Conservation (phyloP, 345 rosid species). For the Melaleuca alternifolia region DNA sequence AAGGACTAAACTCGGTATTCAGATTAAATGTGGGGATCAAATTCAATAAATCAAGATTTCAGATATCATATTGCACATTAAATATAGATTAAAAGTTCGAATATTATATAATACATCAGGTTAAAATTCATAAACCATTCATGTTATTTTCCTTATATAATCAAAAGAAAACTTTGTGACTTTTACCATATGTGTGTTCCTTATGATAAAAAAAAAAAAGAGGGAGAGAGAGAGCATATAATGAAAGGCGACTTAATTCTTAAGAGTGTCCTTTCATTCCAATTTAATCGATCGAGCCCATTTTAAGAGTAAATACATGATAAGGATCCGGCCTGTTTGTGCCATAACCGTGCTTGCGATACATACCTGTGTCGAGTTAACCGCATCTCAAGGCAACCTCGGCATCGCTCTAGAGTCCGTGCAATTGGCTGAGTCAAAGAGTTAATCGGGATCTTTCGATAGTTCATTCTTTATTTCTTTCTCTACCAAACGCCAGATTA, state of each 20-base stretch:
- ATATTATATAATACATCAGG: too few relatives aligned
- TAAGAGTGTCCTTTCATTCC: not conserved
- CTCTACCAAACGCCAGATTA: not conserved
- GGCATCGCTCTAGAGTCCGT: not conserved
- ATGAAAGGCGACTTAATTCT: not conserved
- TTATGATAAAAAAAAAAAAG: not conserved
- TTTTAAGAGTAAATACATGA: rapidly evolving
- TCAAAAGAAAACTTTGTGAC: not conserved
- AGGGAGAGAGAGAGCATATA: not conserved
- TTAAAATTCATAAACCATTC: too few relatives aligned
- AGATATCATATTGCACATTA: too few relatives aligned
- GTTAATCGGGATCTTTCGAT: not conserved
- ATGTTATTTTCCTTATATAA: not conserved
- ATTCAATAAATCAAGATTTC: too few relatives aligned
- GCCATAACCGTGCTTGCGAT: rapidly evolving
- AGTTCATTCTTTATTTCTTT: not conserved
- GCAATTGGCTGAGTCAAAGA: rapidly evolving
- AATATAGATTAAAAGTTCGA: too few relatives aligned
- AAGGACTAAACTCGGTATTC: too few relatives aligned
- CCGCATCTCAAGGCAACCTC: rapidly evolving
- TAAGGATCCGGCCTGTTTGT: not conserved
- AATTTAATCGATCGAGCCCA: not conserved
- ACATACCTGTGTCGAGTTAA: not conserved
- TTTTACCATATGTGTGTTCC: not conserved
- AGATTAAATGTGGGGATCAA: too few relatives aligned